Conservation (phyloP, 2,329 filamentous ascomycete species). For the Botryosphaeria agaves region DNA sequence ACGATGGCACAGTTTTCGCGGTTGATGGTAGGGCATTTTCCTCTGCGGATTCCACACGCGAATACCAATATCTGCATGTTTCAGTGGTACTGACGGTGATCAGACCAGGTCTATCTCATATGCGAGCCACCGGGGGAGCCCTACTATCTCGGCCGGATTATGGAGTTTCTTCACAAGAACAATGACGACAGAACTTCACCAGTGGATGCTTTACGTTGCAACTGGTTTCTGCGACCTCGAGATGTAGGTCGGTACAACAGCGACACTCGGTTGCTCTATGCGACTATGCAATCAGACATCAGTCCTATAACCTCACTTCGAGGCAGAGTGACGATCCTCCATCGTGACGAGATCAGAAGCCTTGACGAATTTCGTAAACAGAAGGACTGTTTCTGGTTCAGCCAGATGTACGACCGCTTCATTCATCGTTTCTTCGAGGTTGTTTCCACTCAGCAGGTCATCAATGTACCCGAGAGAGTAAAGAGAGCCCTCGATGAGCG, state of each 20-base stretch:
- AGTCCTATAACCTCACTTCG: constrained; percentile 83
- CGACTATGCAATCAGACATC: constrained; percentile 96
- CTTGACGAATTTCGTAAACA: constrained; percentile 71
- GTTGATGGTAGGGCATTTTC: constrained; percentile 56
- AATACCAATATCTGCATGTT: constrained; percentile 2
- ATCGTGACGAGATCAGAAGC: constrained; percentile 70
- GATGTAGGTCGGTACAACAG: constrained; percentile 86
- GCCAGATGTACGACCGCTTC: constrained; percentile 94
- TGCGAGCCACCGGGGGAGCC: constrained; percentile 96
- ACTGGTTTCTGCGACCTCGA: constrained; percentile 96
- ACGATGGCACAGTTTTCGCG: constrained; percentile 72
- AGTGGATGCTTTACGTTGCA: constrained; percentile 78
- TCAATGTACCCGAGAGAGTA: constrained; percentile 89
- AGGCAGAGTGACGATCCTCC: constrained; percentile 81
- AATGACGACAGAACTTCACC: constrained; percentile 50
- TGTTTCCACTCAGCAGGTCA: constrained; percentile 77
- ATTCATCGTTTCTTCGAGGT: constrained; percentile 97
- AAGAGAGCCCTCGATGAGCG: constrained; percentile 91
- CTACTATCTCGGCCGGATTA: constrained; percentile 93
- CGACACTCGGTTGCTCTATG: constrained; percentile 82
- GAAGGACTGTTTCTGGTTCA: constrained; percentile 87
- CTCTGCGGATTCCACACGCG: neutral
- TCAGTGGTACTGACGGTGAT: constrained; percentile 16
- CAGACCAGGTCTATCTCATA: constrained; percentile 84
- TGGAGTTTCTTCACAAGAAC: constrained; percentile 84